These are phyloP conservation scores for Aureobasidium lini DNA, from an alignment of 2,329 filamentous ascomycete genomes.

Conservation along the genomic window DNA sequence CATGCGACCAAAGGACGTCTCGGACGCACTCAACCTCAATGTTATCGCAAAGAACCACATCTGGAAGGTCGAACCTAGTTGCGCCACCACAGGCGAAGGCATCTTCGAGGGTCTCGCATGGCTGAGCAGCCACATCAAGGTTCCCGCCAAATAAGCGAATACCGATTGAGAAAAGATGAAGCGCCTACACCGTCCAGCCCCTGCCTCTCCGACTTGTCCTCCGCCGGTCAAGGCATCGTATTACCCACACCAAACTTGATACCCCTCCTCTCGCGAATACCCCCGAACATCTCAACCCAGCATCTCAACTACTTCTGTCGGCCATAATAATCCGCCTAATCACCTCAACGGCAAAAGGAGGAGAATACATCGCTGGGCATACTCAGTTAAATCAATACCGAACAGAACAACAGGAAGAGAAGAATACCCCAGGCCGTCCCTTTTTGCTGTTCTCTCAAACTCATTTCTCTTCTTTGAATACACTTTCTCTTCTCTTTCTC, in stretches of 20 bases:
- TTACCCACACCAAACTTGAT: slow-evolving; percentile 1
- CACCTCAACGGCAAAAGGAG: not conserved
- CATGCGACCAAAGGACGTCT: slow-evolving; percentile 45
- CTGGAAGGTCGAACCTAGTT: slow-evolving; percentile 49
- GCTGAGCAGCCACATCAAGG: slow-evolving; percentile 45
- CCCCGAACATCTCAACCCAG: not conserved
- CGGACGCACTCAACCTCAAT: slow-evolving; percentile 40
- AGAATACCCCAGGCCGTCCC: not conserved
- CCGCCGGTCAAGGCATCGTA: not conserved
- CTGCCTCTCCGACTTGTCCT: not conserved
- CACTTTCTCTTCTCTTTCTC: not conserved
- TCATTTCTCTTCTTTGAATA: not conserved
- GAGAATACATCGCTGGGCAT: not conserved
- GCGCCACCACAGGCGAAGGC: slow-evolving; percentile 45
- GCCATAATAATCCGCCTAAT: not conserved
- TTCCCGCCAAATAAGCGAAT: slow-evolving; percentile 24
- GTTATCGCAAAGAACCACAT: slow-evolving; percentile 45
- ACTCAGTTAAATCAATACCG: not conserved
- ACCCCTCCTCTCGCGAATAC: slow-evolving; percentile 2
- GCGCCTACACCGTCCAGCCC: not conserved
- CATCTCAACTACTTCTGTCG: not conserved
- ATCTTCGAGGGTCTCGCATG: slow-evolving; percentile 47
- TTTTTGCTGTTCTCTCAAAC: not conserved
- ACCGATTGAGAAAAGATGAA: not conserved
- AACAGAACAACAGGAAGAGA: not conserved